Evolutionary conservation across 225 moss, liverwort and hornwort species (phyloP).

Genomic region (Lunularia cruciata): DNA sequence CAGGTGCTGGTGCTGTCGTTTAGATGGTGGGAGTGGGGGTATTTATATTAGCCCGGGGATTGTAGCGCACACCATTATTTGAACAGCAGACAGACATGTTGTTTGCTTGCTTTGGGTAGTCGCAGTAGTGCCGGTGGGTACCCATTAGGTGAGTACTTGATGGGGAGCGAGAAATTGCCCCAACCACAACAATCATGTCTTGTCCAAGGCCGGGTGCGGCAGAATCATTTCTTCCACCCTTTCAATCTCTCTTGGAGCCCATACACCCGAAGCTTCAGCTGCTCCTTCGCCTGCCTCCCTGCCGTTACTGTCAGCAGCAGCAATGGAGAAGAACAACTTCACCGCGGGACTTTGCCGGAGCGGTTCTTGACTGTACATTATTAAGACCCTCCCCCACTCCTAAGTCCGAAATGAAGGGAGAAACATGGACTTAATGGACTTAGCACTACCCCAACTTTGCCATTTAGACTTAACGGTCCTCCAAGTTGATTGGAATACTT

Average conservation of each 20-base stretch:
- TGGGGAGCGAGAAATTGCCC: slow-evolving; percentile 1
- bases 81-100: slow-evolving; percentile 3
- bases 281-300: not conserved
- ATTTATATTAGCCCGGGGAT: not conserved
- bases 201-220: not conserved
- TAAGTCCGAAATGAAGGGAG: not conserved
- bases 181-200: slow-evolving; percentile 10
- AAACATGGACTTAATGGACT: not conserved
- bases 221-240: slow-evolving; percentile 16
- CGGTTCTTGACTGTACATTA: slow-evolving; percentile 10
- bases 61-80: slow-evolving; percentile 12
- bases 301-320: slow-evolving; percentile 14
- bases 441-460: not conserved
- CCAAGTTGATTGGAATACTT: too few relatives aligned
- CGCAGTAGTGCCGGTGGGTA: slow-evolving; percentile 8
- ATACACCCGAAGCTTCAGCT: not conserved
- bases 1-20: not conserved
- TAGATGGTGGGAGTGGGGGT: not conserved
- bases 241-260: slow-evolving; percentile 7
- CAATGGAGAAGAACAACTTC: not conserved
- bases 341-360: not conserved
- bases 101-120: too few relatives aligned
- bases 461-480: too few relatives aligned
- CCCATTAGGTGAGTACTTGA: not conserved
- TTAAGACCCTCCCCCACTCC: not conserved